phyloP scores from a whole-genome alignment of 169 alveolate species.

The Plasmodium vinckei region DNA sequence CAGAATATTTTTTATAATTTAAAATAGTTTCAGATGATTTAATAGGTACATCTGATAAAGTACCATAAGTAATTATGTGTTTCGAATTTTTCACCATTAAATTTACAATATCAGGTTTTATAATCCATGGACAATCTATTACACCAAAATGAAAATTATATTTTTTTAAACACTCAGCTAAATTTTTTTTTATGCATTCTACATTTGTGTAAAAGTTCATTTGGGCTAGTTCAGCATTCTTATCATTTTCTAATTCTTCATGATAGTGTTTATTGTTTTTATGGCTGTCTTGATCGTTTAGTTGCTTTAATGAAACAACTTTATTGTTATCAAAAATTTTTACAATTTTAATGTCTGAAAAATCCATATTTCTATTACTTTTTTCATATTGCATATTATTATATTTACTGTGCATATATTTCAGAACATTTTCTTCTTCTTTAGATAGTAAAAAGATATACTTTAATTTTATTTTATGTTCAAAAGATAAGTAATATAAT shows the following conservation, averaged over 20 bases:
- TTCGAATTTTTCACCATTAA: conserved; percentile 19
- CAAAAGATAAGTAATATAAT: conserved; percentile 47
- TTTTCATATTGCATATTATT: conserved; percentile 22
- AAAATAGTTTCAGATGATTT: conserved; percentile 28
- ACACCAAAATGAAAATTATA: conserved; percentile 56
- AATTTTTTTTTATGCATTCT: conserved; percentile 20
- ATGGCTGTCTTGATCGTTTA: background rate
- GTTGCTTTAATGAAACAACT: conserved; percentile 10
- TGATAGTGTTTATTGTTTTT: background rate
- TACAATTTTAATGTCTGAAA: conserved; percentile 15
- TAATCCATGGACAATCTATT: conserved; percentile 60
- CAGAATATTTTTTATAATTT: conserved; percentile 27
- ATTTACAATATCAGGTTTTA: conserved; percentile 39
- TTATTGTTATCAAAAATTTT: conserved; percentile 20
- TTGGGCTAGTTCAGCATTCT: background rate
- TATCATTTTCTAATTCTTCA: background rate
- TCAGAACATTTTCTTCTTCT: conserved; percentile 53
- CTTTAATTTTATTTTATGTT: conserved; percentile 40
- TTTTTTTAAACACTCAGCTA: conserved; percentile 9
- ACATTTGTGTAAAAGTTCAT: conserved; percentile 11
- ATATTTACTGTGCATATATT: conserved; percentile 22
- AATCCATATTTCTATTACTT: conserved; percentile 3
- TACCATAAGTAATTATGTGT: conserved; percentile 66
- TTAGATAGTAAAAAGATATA: conserved; percentile 42
- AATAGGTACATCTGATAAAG: conserved; percentile 22